These are phyloP conservation scores for Aureobasidium sp. DNA, from an alignment of 2,329 filamentous ascomycete species.

Conservation along the genomic window DNA sequence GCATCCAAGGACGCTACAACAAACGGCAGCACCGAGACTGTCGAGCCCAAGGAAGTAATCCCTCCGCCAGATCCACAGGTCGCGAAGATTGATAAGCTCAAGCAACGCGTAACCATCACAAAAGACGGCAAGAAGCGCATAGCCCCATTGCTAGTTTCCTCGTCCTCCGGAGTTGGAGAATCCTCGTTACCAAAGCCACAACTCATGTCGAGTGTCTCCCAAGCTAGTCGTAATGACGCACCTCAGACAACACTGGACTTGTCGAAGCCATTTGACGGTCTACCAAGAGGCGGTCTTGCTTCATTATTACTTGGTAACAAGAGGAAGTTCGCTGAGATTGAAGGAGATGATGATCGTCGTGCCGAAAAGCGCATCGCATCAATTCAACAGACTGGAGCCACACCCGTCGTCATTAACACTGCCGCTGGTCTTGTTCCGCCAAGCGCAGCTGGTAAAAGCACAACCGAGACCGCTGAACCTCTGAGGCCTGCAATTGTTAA, in stretches of 20 bases:
- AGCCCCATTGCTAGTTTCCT: conserved; percentile 75
- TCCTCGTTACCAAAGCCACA: conserved; percentile 86
- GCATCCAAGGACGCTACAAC: conserved; percentile 27
- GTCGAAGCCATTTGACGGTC: conserved; percentile 85
- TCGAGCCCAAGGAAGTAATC: conserved; percentile 43
- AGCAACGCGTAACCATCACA: conserved; percentile 86
- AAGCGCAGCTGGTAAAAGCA: conserved; percentile 51
- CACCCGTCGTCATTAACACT: conserved; percentile 67
- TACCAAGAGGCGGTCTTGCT: conserved; percentile 81
- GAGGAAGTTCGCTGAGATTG: conserved; percentile 65
- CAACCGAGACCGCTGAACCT: conserved; percentile 66
- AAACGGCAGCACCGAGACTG: conserved; percentile 21
- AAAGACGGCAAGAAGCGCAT: conserved; percentile 97
- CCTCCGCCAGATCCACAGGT: conserved; percentile 44
- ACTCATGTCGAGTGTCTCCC: conserved; percentile 62
- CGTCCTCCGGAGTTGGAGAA: conserved; percentile 75
- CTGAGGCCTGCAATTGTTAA: conserved; percentile 81
- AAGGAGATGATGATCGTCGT: conserved; percentile 64
- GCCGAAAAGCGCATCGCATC: conserved; percentile 52
- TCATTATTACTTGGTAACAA: conserved; percentile 89
- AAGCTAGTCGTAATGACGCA: conserved; percentile 49
- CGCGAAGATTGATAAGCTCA: conserved; percentile 60
- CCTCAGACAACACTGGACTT: conserved; percentile 81
- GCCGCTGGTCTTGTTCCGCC: conserved; percentile 72
- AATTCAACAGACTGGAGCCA: conserved; percentile 55